These are phyloP conservation scores for Penicillium roqueforti DNA, from an alignment of 495 filamentous ascomycete genomes.

Conservation along the genomic window DNA sequence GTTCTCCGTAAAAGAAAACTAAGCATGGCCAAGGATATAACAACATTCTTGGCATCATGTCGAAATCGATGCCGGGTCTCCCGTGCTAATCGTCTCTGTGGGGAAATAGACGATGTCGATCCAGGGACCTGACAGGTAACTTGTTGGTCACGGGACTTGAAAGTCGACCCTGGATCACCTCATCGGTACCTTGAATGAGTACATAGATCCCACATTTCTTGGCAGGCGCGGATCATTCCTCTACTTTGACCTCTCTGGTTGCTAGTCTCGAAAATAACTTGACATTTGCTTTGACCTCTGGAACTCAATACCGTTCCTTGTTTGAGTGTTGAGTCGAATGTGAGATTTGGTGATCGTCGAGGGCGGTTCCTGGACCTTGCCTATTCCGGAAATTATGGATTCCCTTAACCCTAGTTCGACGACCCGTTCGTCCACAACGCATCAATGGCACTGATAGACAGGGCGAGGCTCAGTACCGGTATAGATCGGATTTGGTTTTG, in stretches of 20 bases:
- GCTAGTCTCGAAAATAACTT: not conserved
- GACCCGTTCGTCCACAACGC: not conserved
- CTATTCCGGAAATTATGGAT: not conserved
- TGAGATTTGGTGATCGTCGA: not conserved
- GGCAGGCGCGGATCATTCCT: slow-evolving; percentile 14
- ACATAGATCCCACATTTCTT: slow-evolving; percentile 14
- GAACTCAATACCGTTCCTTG: not conserved
- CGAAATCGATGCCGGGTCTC: slow-evolving; percentile 13
- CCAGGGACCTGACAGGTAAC: slow-evolving; percentile 12
- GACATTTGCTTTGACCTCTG: slow-evolving; percentile 11
- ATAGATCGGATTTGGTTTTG: not conserved
- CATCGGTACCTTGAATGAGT: slow-evolving; percentile 12
- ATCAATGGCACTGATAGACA: not conserved
- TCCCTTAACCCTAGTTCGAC: not conserved
- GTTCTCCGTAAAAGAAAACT: no score
- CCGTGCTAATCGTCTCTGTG: slow-evolving; percentile 6
- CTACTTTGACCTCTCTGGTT: not conserved
- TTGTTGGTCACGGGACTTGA: not conserved
- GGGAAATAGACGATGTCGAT: slow-evolving; percentile 16
- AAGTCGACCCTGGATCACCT: slow-evolving; percentile 13
- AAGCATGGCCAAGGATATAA: slow-evolving; percentile 9
- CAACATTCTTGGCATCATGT: slow-evolving; percentile 30
- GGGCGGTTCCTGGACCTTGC: not conserved
- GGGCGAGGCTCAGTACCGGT: not conserved
- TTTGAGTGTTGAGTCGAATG: not conserved